Evolutionary conservation across 2,329 filamentous ascomycete species (phyloP).

Genomic region (Colletotrichum chrysophilum): DNA sequence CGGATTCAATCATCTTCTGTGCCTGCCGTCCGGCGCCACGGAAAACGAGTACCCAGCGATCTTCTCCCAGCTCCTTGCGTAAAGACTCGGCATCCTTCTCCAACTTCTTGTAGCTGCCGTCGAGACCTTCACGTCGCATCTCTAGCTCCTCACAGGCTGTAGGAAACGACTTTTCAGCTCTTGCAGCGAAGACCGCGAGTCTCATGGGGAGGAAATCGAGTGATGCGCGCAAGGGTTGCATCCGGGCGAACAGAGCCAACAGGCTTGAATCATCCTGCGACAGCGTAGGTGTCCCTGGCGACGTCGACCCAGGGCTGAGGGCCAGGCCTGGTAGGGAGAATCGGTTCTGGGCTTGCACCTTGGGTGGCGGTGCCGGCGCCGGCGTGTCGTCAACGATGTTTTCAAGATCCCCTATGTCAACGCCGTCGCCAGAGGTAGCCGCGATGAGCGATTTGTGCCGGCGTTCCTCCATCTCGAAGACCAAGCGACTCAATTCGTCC

Average conservation of each 20-base stretch:
- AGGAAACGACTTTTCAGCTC: slow-evolving; percentile 81
- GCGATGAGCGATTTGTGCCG: slow-evolving; percentile 80
- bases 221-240: slow-evolving; percentile 92
- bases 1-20: slow-evolving; percentile 95
- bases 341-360: slow-evolving; percentile 63
- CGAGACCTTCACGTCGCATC: slow-evolving; percentile 74
- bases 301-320: slow-evolving; percentile 57
- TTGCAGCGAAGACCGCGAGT: slow-evolving; percentile 81
- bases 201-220: slow-evolving; percentile 97
- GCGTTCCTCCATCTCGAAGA: slow-evolving; percentile 98
- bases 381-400: slow-evolving; percentile 92
- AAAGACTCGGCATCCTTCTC: slow-evolving; percentile 90
- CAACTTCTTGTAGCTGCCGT: slow-evolving; percentile 86
- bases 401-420: slow-evolving; percentile 87
- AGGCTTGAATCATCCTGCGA: slow-evolving; percentile 86
- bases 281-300: slow-evolving; percentile 61
- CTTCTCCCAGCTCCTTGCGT: slow-evolving; percentile 89
- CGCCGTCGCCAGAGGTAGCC: slow-evolving; percentile 63
- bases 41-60: slow-evolving; percentile 96
- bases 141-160: slow-evolving; percentile 90
- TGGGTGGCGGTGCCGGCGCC: slow-evolving; percentile 60
- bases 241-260: slow-evolving; percentile 88
- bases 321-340: slow-evolving; percentile 73
- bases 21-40: slow-evolving; percentile 90
- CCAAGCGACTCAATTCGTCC: slow-evolving; percentile 77